Evolutionary conservation across 2,329 filamentous ascomycete species (phyloP).

Genomic region (Botrytis hyacinthi): DNA sequence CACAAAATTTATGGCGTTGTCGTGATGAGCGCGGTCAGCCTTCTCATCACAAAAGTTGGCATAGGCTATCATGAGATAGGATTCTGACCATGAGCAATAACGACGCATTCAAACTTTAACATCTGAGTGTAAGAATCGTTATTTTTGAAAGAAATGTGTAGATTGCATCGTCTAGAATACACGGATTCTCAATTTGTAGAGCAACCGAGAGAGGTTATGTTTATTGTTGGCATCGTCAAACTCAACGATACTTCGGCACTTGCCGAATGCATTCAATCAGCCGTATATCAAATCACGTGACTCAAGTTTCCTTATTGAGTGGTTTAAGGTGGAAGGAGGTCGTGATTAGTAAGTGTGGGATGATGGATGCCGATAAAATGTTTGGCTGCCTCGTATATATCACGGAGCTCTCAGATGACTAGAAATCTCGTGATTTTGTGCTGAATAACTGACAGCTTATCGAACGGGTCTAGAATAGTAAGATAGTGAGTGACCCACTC

Average conservation of each 20-base stretch:
- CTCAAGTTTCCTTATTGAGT: accelerated
- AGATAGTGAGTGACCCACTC: background rate
- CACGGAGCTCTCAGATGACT: background rate
- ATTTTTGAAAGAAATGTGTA: background rate
- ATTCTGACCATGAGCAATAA: background rate
- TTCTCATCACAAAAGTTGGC: background rate
- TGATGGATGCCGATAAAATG: background rate
- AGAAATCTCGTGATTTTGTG: background rate
- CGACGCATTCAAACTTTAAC: background rate
- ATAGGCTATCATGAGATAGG: background rate
- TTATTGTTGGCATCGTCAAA: too few relatives aligned
- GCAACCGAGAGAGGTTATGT: background rate
- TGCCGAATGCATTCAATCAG: background rate
- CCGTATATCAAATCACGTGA: background rate
- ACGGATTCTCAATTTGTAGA: too few relatives aligned
- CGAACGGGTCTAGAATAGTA: background rate
- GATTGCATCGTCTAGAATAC: too few relatives aligned
- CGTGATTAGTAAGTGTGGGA: background rate
- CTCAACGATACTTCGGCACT: background rate
- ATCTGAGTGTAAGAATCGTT: accelerated
- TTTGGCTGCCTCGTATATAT: background rate
- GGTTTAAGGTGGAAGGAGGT: background rate
- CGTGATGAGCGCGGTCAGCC: background rate
- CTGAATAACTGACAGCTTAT: background rate
- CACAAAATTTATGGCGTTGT: background rate